Conservation (phyloP, 73 alveolate species). For the Urostyla sp. region DNA sequence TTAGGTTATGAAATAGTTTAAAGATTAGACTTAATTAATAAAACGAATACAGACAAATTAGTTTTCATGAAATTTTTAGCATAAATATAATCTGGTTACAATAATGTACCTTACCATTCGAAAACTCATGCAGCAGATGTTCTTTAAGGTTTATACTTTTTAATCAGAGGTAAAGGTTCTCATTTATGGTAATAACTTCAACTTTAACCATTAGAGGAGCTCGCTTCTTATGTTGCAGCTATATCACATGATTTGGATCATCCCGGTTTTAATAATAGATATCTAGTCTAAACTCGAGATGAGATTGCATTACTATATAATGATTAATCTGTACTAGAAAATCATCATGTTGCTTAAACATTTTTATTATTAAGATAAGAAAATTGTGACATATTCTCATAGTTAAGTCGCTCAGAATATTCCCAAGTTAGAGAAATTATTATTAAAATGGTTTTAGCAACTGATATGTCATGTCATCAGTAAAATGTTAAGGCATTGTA, state of each 20-base stretch:
- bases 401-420: constrained; percentile 64
- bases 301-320: constrained; percentile 70
- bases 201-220: constrained; percentile 8
- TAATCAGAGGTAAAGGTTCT: background rate
- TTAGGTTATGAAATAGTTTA: constrained; percentile 51
- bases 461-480: constrained; percentile 87
- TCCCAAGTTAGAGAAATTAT: constrained; percentile 77
- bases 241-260: constrained; percentile 67
- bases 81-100: background rate
- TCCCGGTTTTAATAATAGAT: constrained; percentile 76
- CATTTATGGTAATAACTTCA: background rate
- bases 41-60: background rate
- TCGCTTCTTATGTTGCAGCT: constrained; percentile 43
- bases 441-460: constrained; percentile 84
- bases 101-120: constrained; percentile 28
- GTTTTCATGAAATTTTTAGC: constrained; percentile 9
- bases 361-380: constrained; percentile 71
- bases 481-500: constrained; percentile 10
- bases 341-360: constrained; percentile 67
- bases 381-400: constrained; percentile 70
- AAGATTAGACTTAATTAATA: background rate
- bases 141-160: background rate
- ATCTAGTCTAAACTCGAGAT: constrained; percentile 51
- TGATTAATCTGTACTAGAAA: constrained; percentile 77
- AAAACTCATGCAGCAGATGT: constrained; percentile 50